Evolutionary conservation across 768 basidiomycete genomes (phyloP), one percentile per base, ranked within the genome.

Genomic region (Leccinum uliginosum): DNA sequence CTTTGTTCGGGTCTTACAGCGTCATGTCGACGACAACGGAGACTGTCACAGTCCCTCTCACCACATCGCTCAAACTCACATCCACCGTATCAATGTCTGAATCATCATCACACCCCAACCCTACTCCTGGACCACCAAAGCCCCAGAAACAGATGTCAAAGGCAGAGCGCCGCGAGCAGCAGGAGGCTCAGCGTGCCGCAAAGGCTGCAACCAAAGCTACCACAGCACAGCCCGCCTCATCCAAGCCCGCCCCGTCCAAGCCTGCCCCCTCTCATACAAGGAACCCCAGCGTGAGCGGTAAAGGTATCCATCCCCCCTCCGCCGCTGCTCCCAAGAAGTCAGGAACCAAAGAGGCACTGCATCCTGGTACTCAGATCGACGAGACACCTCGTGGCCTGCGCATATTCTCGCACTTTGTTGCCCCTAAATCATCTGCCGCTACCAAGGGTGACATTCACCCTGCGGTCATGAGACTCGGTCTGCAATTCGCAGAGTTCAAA

Each of bases 371-470:
- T 55, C 74, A 58, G 45, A 10, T 60, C 0, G 77, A 77, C 17
- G 74, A 74, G 32, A 68, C 73, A 15, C 74, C 69, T 21, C 84
- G 83, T 52, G 85, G 87, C n/a, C 70, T 91, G 50, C 83, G 85
- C 50, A 93, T 93, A 64, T 93, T 93, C 70, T 85, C 89, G 44
- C 92, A 93, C 72, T 93, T 93, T 71, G 89, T 87, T 38, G 73
- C 87, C 27, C 88, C 87, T 17, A 91, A 89, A 63, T 68, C 74
- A 29, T 69, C 70, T 17, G 65, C 67, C 62, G 69, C 74, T 40
- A 76, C 80, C 54, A 92, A 93, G 69, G 90, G 90, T 38, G 88
- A 92, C 65, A 89, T 98, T 40, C 97, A 98, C 68, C 97, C 95
- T 27, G 84, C 83, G 19, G 86, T 98, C 63, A 76, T 93, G 56